Evolutionary conservation across 2,329 filamentous ascomycete species (phyloP).

Genomic region (Magnaporthiopsis incrustans): DNA sequence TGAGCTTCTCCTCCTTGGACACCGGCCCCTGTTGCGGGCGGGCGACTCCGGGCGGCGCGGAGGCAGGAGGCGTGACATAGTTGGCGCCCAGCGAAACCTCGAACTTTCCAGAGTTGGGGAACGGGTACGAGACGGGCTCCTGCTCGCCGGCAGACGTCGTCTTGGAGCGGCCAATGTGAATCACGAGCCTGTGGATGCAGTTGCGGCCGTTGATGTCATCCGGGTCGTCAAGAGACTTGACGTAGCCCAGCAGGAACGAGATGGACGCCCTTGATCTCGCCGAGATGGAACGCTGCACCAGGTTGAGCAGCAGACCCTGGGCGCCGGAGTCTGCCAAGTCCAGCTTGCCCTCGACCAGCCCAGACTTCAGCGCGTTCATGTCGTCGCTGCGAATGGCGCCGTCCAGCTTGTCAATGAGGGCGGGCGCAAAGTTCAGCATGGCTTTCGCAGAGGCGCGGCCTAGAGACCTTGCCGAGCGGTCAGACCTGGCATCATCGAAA

Average conservation of each 20-base stretch:
- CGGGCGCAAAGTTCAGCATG: slow-evolving; percentile 61
- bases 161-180: slow-evolving; percentile 78
- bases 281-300: slow-evolving; percentile 70
- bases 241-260: slow-evolving; percentile 57
- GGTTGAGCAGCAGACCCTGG: slow-evolving; percentile 66
- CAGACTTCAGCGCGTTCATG: slow-evolving; percentile 43
- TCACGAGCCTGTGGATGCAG: slow-evolving; percentile 85
- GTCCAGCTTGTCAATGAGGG: slow-evolving; percentile 64
- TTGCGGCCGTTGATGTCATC: slow-evolving; percentile 94
- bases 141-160: slow-evolving; percentile 37
- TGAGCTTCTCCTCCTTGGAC: slow-evolving; percentile 57
- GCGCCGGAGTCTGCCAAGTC: slow-evolving; percentile 43
- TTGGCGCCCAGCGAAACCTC: slow-evolving; percentile 48
- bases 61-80: slow-evolving; percentile 72
- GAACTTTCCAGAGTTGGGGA: slow-evolving; percentile 32
- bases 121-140: slow-evolving; percentile 41
- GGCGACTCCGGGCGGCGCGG: slow-evolving; percentile 31
- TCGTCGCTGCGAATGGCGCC: slow-evolving; percentile 64
- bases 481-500: slow-evolving; percentile 67
- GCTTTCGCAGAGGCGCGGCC: slow-evolving; percentile 70
- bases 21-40: slow-evolving; percentile 48
- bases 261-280: slow-evolving; percentile 63
- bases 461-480: slow-evolving; percentile 66
- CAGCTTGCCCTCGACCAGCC: slow-evolving; percentile 50
- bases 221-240: slow-evolving; percentile 70